These are phyloP conservation scores for Hanseniaspora clermontiae DNA, from an alignment of 805 yeast species.

Conservation along the genomic window DNA sequence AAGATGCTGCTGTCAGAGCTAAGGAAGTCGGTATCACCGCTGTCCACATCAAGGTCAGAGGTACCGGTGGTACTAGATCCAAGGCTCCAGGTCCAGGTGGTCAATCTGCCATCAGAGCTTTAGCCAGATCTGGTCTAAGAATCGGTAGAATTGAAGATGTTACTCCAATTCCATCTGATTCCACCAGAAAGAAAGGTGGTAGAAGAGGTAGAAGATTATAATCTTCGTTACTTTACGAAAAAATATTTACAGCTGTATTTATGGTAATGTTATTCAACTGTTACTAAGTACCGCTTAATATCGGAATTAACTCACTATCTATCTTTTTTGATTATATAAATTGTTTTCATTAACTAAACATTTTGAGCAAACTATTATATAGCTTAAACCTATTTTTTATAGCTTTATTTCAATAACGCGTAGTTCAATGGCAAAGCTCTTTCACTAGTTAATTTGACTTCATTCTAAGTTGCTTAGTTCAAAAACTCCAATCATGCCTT, in stretches of 20 bases:
- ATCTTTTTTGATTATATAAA: background rate
- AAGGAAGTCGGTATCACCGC: conserved; percentile 99
- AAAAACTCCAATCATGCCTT: too few species aligned
- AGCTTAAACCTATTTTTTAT: too few species aligned
- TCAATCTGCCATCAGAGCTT: conserved; percentile 97
- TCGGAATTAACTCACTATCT: background rate
- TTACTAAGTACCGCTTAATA: background rate
- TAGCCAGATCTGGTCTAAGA: conserved; percentile 99
- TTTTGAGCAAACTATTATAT: too few species aligned
- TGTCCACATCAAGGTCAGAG: conserved; percentile 98
- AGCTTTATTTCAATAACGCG: too few species aligned
- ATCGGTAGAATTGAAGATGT: conserved; percentile 99
- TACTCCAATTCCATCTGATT: conserved; percentile 99
- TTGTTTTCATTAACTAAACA: background rate
- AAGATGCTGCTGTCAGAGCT: conserved; percentile 97
- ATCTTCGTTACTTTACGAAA: conserved; percentile 20
- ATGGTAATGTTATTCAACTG: background rate
- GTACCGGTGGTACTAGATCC: conserved; percentile 99
- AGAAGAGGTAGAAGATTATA: conserved; percentile 99
- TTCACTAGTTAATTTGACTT: background rate
- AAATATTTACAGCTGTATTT: background rate
- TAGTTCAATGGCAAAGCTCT: too few species aligned
- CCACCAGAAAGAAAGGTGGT: conserved; percentile 99
- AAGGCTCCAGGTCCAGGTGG: conserved; percentile 99
- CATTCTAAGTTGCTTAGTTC: background rate